phyloP scores from a whole-genome alignment of 2,329 filamentous ascomycete species.

The Colletotrichum neosansevieriae region DNA sequence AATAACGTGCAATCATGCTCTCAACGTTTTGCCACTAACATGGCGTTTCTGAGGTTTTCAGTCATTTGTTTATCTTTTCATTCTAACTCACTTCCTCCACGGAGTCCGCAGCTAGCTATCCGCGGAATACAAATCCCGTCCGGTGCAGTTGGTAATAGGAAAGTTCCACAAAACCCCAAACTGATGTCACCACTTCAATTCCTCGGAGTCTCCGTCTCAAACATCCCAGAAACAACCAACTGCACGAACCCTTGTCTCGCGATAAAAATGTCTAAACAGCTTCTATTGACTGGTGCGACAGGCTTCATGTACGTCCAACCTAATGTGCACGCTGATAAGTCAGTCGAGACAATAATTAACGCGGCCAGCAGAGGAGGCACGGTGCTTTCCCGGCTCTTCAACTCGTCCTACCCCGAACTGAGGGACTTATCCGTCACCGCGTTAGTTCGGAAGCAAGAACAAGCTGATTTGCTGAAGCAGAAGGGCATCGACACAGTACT shows the following conservation, averaged over 20 bases:
- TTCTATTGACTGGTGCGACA: conserved; percentile 46
- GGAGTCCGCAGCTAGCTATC: background rate
- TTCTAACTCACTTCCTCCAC: background rate
- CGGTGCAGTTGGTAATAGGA: conserved; percentile 5
- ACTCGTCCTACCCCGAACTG: conserved; percentile 41
- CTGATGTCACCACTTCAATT: conserved; percentile 15
- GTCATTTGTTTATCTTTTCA: background rate
- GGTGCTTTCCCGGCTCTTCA: conserved; percentile 42
- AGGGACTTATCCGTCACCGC: conserved; percentile 42
- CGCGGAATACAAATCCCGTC: conserved; percentile 28
- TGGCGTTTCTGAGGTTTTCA: background rate
- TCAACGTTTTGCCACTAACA: too few relatives aligned
- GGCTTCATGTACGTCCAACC: conserved; percentile 44
- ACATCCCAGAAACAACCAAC: background rate
- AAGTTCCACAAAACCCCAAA: background rate
- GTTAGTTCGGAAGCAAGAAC: conserved; percentile 46
- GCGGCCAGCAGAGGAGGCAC: conserved; percentile 44
- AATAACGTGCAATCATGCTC: background rate
- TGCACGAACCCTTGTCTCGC: background rate
- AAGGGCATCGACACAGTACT: conserved; percentile 36
- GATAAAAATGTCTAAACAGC: conserved; percentile 1
- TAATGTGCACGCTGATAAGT: background rate
- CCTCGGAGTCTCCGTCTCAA: background rate
- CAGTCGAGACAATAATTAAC: background rate
- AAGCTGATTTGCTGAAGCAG: conserved; percentile 42